These are phyloP conservation scores for Calonectria multiphialidica DNA, from an alignment of 2,329 filamentous ascomycete species.

Conservation along the genomic window DNA sequence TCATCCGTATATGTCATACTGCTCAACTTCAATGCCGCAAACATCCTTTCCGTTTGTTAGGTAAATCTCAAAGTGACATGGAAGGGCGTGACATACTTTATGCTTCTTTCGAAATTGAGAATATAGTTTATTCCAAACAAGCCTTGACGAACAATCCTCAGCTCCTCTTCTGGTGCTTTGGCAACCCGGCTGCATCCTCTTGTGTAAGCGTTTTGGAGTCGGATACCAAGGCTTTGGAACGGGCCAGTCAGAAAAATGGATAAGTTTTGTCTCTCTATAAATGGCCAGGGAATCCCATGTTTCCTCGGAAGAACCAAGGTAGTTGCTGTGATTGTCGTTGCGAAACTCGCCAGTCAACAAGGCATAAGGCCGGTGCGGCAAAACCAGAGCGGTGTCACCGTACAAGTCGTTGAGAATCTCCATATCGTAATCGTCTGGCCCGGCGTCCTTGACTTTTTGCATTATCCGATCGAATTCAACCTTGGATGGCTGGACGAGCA, in stretches of 20 bases:
- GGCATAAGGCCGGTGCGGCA: constrained; percentile 74
- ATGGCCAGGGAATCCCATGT: constrained; percentile 67
- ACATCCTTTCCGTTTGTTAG: too few relatives aligned
- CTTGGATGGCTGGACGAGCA: constrained; percentile 69
- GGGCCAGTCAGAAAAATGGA: constrained; percentile 81
- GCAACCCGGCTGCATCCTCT: constrained; percentile 36
- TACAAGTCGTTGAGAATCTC: constrained; percentile 75
- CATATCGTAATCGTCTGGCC: constrained; percentile 70
- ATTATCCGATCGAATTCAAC: constrained; percentile 59
- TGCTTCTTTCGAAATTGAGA: constrained; percentile 56
- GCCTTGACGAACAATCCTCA: constrained; percentile 52
- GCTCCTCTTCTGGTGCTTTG: constrained; percentile 62
- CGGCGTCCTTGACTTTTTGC: constrained; percentile 40
- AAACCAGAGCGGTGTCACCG: constrained; percentile 66
- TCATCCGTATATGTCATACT: too few relatives aligned
- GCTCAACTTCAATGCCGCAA: too few relatives aligned
- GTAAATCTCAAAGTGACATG: too few relatives aligned
- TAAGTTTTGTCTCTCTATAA: constrained; percentile 71
- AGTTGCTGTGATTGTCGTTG: constrained; percentile 57
- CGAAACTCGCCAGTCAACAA: constrained; percentile 75
- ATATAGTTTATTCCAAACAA: constrained; percentile 54
- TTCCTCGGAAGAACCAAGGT: constrained; percentile 57
- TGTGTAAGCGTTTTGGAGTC: constrained; percentile 3
- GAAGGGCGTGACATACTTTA: constrained; percentile 12
- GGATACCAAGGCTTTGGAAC: constrained; percentile 69